phyloP scores from a whole-genome alignment of 2,329 filamentous ascomycete genomes.

The Akanthomyces dipterigenus region DNA sequence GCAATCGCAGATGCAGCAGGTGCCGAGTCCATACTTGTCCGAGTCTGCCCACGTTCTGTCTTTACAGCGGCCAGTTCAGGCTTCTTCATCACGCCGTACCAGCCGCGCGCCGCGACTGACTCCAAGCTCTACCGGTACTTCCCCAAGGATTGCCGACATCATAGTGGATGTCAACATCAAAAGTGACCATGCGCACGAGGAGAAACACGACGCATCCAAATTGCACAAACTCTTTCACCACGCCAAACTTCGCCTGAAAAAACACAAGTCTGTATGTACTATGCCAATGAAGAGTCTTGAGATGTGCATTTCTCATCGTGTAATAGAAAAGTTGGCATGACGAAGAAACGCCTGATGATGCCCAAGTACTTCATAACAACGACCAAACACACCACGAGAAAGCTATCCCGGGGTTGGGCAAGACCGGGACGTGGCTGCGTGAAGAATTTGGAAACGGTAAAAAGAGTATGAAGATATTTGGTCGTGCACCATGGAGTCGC shows the following conservation, averaged over 20 bases:
- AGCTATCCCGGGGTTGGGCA: conserved; percentile 5
- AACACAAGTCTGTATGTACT: not conserved
- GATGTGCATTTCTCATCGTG: not conserved
- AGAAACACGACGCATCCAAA: not conserved
- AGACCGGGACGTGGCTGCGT: conserved; percentile 23
- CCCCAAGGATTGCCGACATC: not conserved
- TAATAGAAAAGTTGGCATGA: not conserved
- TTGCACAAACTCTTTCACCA: not conserved
- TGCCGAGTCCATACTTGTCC: conserved; percentile 37
- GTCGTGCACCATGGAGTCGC: conserved; percentile 33
- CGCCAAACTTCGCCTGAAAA: not conserved
- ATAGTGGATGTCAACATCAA: not conserved
- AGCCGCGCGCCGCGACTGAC: conserved; percentile 11
- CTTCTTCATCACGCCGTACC: conserved; percentile 6
- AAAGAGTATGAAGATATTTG: conserved; percentile 32
- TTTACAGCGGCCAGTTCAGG: conserved; percentile 29
- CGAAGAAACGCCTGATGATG: not conserved
- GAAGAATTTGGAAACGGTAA: conserved; percentile 24
- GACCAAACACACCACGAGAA: not conserved
- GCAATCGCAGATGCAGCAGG: conserved; percentile 12
- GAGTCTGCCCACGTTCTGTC: conserved; percentile 43
- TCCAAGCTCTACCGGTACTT: not conserved
- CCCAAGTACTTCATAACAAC: not conserved
- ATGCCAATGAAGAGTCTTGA: no score
- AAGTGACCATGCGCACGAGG: not conserved